Base-by-base conservation (phyloP, 2,329 filamentous ascomycete genomes). In the Cladophialophora immunda region DNA sequence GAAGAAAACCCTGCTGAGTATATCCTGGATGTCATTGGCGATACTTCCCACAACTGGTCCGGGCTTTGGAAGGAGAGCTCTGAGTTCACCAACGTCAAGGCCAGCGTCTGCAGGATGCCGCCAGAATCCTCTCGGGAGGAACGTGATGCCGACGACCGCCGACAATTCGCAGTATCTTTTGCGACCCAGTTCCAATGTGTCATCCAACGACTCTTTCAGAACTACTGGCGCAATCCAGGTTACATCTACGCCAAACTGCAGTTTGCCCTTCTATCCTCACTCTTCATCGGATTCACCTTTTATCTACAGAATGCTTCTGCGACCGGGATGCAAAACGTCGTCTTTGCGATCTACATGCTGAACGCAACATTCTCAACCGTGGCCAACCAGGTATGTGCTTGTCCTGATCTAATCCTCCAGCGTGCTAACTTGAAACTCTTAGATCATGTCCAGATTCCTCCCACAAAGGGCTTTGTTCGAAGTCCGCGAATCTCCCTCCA, bases 171-270 rank as follows among this genome's bases (percentile, higher is more conserved):
- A 4, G 90, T 91, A 25, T 86, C 90, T 0, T 91, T 94, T 75
- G 75, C 71, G 63, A 75, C 80, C 6, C 93, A 97, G 78, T 79
- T 94, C 30, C 79, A 78, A 58, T 83, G 88, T 73, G 91, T 93
- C 64, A 86, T 86, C 4, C 78, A 84, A 71, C 92, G 93, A 73
- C 90, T 94, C 27, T 94, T 94, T 82, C 87, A 94, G 77, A 92
- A 96, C 77, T 95, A 94, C 84, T 97, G 92, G 92, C 90, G 77
- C 92, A 96, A 77, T 94, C 94, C 85, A 95, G 92, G 92, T 89
- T 92, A 92, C 70, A 77, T 89, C 64, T 86, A 87, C 75, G 89
- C 87, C 80, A 90, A 90, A 76, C 76, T 90, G 55, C 80, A 81
- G 65, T 78, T 87, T 3, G 84, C 86, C 70, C 81, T 86, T 55